Percentiles rank a stretch among this genome's conserved stretches.
Evolutionary conservation across 805 yeast genomes (phyloP).

Genomic region (Saccharomycopsis lassenensis): DNA sequence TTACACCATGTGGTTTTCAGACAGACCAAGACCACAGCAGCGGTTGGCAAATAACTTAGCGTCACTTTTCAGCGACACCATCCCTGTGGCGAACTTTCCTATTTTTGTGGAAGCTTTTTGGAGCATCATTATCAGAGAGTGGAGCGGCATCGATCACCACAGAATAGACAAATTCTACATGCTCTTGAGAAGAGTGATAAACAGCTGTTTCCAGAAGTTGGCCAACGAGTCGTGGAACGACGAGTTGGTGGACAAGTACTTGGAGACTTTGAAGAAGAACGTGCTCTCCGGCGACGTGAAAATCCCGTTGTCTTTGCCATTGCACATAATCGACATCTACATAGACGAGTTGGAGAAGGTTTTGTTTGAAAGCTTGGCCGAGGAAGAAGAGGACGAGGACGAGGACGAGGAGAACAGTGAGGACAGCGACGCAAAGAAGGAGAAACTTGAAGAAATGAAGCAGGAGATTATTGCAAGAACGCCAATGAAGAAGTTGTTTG

Average conservation of each 20-base stretch:
- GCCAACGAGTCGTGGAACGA: slow-evolving; percentile 43
- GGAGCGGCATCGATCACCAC: slow-evolving; percentile 73
- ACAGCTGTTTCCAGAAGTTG: slow-evolving; percentile 52
- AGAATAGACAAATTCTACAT: slow-evolving; percentile 81
- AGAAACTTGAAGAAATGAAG: slow-evolving; percentile 17
- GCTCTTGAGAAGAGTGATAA: slow-evolving; percentile 66
- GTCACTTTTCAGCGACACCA: slow-evolving; percentile 34
- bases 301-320: slow-evolving; percentile 65
- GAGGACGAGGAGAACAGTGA: slow-evolving; percentile 14
- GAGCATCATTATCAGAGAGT: slow-evolving; percentile 66
- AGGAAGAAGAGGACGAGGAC: slow-evolving; percentile 27
- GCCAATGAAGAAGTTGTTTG: slow-evolving; percentile 44
- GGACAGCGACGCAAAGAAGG: background rate
- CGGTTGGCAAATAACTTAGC: slow-evolving; percentile 68
- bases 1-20: slow-evolving; percentile 94
- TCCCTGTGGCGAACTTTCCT: slow-evolving; percentile 33
- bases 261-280: slow-evolving; percentile 31
- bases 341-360: slow-evolving; percentile 74
- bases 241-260: slow-evolving; percentile 34
- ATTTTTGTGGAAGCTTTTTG: slow-evolving; percentile 68
- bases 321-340: slow-evolving; percentile 76
- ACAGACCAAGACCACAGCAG: slow-evolving; percentile 88
- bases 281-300: slow-evolving; percentile 45
- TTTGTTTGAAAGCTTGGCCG: slow-evolving; percentile 31
- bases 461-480: slow-evolving; percentile 30